Base-by-base conservation (phyloP, 2,329 filamentous ascomycete species). In the Penicillium sp. region DNA sequence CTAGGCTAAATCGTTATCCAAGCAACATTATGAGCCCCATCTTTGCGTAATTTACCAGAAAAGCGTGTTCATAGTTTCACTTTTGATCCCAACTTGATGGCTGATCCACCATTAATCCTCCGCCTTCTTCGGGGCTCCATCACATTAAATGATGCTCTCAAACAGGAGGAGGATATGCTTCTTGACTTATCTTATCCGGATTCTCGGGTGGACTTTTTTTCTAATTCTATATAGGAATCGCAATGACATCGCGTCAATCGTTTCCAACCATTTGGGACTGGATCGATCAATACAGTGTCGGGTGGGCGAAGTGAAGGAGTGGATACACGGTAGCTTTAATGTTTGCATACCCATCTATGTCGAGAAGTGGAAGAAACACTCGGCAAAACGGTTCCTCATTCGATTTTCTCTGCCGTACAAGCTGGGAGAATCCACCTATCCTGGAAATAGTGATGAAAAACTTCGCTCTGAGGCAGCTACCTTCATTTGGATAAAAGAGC, bases 401-500 rank as follows among this genome's bases (percentile, higher is more conserved):
- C 46, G 68, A 23, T 64, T 70, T 7, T 66, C 62, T 2, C 44
- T 70, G 16, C 65, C 67, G 4, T 68, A 61, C 47, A 64, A 73
- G 55, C 56, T 76, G 5, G 76, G 75, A 14, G 76, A 78, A 54
- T 58, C 47, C 2, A 30, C 43, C 19, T 55, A 66, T 51, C 74
- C 74, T 16, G 76, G 75, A n/a, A 77, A 70, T 41, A 64, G 71
- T 4, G 71, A 79, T 34, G 76, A 79, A 64, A 79, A 79, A 53
- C 51, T 70, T 16, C 65, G 66, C 13, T 79, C 62, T 51, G 75
- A 78, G 64, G 73, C 69, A 6, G 76, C 69, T 5, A 73, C 74
- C 1, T 78, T 73, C n/a, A n/a, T n/a, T n/a, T n/a, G n/a, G n/a
- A n/a, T n/a, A n/a, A n/a, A n/a, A n/a, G n/a, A n/a, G n/a, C n/a